Conservation (phyloP, 495 filamentous ascomycete genomes). For the Sordaria brevicollis region DNA sequence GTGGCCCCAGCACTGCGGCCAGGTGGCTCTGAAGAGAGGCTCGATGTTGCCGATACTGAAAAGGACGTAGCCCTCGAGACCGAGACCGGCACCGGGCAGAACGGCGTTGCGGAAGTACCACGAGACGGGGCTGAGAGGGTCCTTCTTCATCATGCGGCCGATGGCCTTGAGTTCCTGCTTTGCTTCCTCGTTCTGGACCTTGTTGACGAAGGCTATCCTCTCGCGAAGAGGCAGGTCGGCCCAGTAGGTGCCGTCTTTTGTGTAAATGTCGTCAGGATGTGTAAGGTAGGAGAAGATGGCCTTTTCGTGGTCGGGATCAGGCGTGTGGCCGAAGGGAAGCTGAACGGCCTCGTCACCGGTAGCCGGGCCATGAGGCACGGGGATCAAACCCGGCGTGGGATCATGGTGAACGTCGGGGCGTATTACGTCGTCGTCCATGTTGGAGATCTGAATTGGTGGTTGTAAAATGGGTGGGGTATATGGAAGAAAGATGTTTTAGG, state of each 20-base stretch:
- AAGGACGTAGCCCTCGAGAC: conserved; percentile 84
- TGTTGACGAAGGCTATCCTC: conserved; percentile 60
- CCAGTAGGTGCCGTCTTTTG: conserved; percentile 74
- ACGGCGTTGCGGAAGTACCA: conserved; percentile 84
- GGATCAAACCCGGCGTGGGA: conserved; percentile 30
- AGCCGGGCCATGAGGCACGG: conserved; percentile 38
- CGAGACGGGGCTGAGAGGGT: conserved; percentile 67
- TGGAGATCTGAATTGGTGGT: neutral
- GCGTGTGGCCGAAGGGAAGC: conserved; percentile 32
- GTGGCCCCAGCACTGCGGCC: conserved; percentile 62
- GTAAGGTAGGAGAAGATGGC: conserved; percentile 64
- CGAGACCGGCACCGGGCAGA: conserved; percentile 76
- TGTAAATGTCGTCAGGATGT: conserved; percentile 76
- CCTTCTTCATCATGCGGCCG: conserved; percentile 66
- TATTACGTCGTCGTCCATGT: conserved; percentile 21
- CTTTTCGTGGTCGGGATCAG: conserved; percentile 42
- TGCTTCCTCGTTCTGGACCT: conserved; percentile 55
- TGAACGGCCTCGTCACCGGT: conserved; percentile 25
- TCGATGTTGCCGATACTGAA: conserved; percentile 89
- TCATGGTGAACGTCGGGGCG: conserved; percentile 32
- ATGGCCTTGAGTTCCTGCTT: conserved; percentile 53
- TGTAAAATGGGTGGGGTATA: conserved; percentile 4
- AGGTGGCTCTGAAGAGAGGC: conserved; percentile 60
- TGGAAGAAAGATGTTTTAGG: neutral
- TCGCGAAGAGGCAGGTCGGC: conserved; percentile 62